Evolutionary conservation across 148 eudicot species (phyloP).

Genomic region (Limonium bicolor): DNA sequence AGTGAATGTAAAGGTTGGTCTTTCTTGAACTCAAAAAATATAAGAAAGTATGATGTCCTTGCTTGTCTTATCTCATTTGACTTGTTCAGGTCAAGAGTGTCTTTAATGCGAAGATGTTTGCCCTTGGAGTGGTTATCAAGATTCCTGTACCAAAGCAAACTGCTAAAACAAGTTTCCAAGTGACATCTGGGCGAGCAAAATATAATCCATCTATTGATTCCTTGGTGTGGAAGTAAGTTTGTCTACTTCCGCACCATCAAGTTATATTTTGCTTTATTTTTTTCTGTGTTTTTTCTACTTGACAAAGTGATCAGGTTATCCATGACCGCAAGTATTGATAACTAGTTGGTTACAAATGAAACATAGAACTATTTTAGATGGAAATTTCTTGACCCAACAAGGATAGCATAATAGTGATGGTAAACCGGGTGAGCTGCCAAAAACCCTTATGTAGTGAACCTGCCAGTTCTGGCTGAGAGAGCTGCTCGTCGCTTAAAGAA

Average conservation of each 20-base stretch:
- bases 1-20: constrained; percentile 93
- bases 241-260: not conserved
- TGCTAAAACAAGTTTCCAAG: constrained; percentile 94
- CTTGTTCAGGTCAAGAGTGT: constrained; percentile 83
- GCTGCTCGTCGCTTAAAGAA: too few species aligned
- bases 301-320: too few species aligned
- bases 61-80: constrained; percentile 1
- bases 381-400: too few species aligned
- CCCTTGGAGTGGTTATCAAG: constrained; percentile 92
- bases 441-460: too few species aligned
- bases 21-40: not conserved
- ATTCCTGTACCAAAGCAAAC: constrained; percentile 99
- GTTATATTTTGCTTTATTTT: too few species aligned
- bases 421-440: too few species aligned
- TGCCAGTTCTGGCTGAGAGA: too few species aligned
- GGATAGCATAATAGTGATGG: too few species aligned
- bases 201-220: constrained; percentile 90
- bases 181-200: constrained; percentile 94
- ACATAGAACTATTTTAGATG: too few species aligned
- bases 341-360: too few species aligned
- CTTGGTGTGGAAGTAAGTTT: constrained; percentile 98
- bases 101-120: constrained; percentile 97
- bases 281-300: too few species aligned
- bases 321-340: too few species aligned
- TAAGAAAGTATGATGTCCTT: not conserved